Base-by-base conservation (phyloP, 257 asterid genomes). In the Parsonsia alboflavescens region DNA sequence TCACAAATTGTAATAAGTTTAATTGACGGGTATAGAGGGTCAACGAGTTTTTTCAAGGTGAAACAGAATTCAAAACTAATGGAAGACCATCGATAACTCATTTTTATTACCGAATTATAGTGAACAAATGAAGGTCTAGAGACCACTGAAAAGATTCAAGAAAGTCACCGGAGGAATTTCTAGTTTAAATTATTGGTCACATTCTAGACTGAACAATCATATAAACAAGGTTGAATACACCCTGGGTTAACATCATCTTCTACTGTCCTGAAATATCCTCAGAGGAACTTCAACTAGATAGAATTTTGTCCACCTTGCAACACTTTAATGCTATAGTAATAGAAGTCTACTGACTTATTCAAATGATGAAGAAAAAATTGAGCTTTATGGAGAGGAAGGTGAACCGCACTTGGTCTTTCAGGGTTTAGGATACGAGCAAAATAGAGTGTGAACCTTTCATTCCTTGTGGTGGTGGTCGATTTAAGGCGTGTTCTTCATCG, bases 151-250 rank as follows among this genome's bases (percentile, higher is more conserved):
- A 56, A 78, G 30, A 66, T 44, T 9, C 5, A 70, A 72, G 72
- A 79, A 66, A 19, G 17, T 62, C 44, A 15, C 48, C 66, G n/a
- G 12, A 50, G 71, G 71, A 33, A 69, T 57, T 39, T 64, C 73
- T 73, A 41, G 67, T 66, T 63, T 68, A 64, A 82, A 68, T 76
- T 71, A 75, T 77, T 69, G 58, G 68, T 75, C 53, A 52, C 72
- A 80, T 67, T 82, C 76, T 68, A 50, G 70, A 69, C 52, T 71
- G 74, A 86, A 76, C 66, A 73, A 48, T 69, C 74, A 62, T 63
- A 63, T 75, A 59, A 68, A 68, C 80, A 80, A 58, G 70, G 50
- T 75, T 57, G 54, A 61, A 64, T 78, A 72, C 62, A 50, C 69
- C 42, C 68, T 70, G 21, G 68, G 66, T 57, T 44, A 56, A 45